Evolutionary conservation across 2,329 filamentous ascomycete genomes (phyloP).

Genomic region (Cercospora citrullina): DNA sequence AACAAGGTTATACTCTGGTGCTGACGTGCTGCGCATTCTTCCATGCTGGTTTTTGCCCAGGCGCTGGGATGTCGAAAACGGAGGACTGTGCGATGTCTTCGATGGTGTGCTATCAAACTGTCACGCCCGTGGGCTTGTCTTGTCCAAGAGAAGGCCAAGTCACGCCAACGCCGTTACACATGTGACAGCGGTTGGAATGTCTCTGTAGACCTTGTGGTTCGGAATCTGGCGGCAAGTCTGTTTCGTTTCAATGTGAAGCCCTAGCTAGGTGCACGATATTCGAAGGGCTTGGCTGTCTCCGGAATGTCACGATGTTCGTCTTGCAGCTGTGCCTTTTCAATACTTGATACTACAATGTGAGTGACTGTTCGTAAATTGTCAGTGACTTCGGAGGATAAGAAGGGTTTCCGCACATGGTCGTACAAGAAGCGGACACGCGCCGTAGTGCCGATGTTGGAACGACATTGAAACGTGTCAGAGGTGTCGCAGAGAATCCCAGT

Average conservation of each 20-base stretch:
- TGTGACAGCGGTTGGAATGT: slow-evolving; percentile 1
- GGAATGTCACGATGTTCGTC: neutral
- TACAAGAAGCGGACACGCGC: neutral
- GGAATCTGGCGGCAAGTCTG: neutral
- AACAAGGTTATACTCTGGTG: neutral
- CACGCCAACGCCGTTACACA: neutral
- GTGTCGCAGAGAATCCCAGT: neutral
- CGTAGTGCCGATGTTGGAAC: neutral
- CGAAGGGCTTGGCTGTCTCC: neutral
- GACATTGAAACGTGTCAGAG: neutral
- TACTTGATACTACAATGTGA: neutral
- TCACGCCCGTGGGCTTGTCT: neutral
- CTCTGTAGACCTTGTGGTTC: neutral
- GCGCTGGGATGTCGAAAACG: neutral
- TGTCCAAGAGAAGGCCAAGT: slow-evolving; percentile 1
- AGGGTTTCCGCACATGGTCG: slow-evolving; percentile 8
- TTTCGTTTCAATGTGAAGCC: neutral
- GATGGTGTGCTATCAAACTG: neutral
- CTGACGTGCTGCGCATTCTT: neutral
- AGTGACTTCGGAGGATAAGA: neutral
- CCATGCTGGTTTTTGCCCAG: neutral
- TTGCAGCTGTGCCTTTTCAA: neutral
- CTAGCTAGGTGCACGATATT: neutral
- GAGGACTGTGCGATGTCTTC: neutral
- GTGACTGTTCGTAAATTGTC: neutral